Evolutionary conservation across 768 basidiomycete species (phyloP).

Genomic region (Leucosporidium yakuticum): DNA sequence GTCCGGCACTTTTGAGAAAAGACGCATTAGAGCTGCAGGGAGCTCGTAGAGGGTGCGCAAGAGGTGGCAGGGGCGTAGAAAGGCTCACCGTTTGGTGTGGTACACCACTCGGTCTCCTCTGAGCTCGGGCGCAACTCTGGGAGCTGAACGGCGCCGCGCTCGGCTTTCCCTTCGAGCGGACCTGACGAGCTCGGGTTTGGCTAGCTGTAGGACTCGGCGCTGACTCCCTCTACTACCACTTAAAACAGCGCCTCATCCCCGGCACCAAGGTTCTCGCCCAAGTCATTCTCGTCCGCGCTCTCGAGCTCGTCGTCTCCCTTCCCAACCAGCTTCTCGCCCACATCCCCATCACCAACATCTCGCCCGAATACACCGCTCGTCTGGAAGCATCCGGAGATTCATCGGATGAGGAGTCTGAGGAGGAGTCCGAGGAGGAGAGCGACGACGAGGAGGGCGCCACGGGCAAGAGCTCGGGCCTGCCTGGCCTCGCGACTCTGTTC

Average conservation of each 20-base stretch:
- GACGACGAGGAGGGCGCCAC: slow-evolving; percentile 43
- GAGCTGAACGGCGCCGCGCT: not conserved
- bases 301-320: slow-evolving; percentile 86
- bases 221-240: not conserved
- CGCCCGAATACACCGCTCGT: slow-evolving; percentile 64
- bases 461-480: slow-evolving; percentile 44
- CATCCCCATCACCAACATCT: slow-evolving; percentile 88
- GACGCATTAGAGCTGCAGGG: too few relatives aligned
- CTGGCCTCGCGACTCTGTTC: slow-evolving; percentile 72
- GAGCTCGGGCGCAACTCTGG: not conserved
- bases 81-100: not conserved
- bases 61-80: not conserved
- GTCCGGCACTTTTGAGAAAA: too few relatives aligned
- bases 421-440: slow-evolving; percentile 39
- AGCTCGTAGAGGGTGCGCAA: not conserved
- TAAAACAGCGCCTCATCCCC: slow-evolving; percentile 59
- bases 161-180: not conserved
- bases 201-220: not conserved
- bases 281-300: slow-evolving; percentile 74
- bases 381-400: slow-evolving; percentile 57
- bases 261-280: slow-evolving; percentile 88
- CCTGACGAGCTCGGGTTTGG: not conserved
- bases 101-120: not conserved
- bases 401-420: slow-evolving; percentile 40
- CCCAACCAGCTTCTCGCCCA: slow-evolving; percentile 92